These are phyloP conservation scores for Trichaptum fuscoviolaceum DNA, from an alignment of 768 basidiomycete genomes.

Conservation along the genomic window DNA sequence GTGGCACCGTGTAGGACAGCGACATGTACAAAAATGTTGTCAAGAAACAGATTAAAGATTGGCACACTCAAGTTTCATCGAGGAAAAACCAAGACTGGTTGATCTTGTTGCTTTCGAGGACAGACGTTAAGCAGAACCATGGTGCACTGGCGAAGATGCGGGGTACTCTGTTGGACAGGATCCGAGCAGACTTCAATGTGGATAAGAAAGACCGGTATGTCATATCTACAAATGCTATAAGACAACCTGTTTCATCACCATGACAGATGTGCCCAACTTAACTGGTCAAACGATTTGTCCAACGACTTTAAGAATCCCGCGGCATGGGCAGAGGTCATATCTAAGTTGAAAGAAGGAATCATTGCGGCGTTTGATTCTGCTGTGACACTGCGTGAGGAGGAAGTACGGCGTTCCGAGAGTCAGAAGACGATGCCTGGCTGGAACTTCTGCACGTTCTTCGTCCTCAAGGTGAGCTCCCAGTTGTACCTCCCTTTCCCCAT, in stretches of 20 bases:
- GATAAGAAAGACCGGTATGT: constrained; percentile 81
- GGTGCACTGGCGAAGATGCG: constrained; percentile 81
- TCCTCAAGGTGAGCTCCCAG: constrained; percentile 69
- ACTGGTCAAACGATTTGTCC: constrained; percentile 67
- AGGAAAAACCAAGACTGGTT: constrained; percentile 92
- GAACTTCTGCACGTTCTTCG: constrained; percentile 98
- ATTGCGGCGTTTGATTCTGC: constrained; percentile 80
- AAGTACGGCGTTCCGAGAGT: constrained; percentile 82
- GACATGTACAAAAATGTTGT: constrained; percentile 76
- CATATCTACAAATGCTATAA: constrained; percentile 3
- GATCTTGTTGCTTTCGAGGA: constrained; percentile 78
- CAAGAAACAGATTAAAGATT: constrained; percentile 88
- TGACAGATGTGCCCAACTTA: constrained; percentile 73
- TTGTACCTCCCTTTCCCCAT: background rate
- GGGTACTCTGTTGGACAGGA: constrained; percentile 81
- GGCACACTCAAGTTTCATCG: constrained; percentile 62
- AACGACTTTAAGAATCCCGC: constrained; percentile 67
- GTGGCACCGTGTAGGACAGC: constrained; percentile 35
- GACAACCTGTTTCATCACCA: constrained; percentile 14
- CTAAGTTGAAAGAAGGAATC: constrained; percentile 86
- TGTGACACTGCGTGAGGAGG: constrained; percentile 78
- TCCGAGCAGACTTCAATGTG: constrained; percentile 86
- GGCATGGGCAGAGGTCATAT: constrained; percentile 82
- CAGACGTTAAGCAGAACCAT: constrained; percentile 53
- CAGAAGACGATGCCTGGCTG: constrained; percentile 93